Evolutionary conservation across 192 early-diverging fungal genomes (phyloP).

Genomic region (Coemansia guatemalensis): DNA sequence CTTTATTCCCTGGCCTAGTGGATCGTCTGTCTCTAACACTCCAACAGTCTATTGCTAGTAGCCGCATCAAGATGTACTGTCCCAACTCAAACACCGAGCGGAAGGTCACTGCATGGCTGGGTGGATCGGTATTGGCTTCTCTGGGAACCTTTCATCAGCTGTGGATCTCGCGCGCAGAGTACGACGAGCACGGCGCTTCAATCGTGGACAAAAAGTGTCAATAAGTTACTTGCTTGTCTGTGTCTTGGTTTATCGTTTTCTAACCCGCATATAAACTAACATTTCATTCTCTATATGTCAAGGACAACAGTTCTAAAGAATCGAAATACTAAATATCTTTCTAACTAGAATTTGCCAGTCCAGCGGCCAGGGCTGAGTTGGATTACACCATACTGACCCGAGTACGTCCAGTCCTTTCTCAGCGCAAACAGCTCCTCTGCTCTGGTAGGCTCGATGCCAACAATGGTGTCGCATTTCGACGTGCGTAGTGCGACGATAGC

Average conservation of each 20-base stretch:
- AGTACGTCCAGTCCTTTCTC: constrained; percentile 63
- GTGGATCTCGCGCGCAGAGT: constrained; percentile 97
- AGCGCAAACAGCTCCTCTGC: constrained; percentile 26
- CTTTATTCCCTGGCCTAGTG: constrained; percentile 81
- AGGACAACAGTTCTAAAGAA: background rate
- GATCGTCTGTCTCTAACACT: constrained; percentile 65
- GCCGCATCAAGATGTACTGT: constrained; percentile 79
- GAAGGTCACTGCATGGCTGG: constrained; percentile 94
- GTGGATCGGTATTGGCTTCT: constrained; percentile 93
- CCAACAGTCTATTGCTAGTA: constrained; percentile 34
- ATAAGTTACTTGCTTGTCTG: constrained; percentile 21
- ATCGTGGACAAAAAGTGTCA: constrained; percentile 88
- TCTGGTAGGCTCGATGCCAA: constrained; percentile 62
- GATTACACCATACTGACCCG: constrained; percentile 73
- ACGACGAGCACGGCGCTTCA: constrained; percentile 80
- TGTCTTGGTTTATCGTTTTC: background rate
- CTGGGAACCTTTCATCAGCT: constrained; percentile 98
- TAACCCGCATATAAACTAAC: background rate
- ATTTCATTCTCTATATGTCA: no score
- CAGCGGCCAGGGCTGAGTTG: constrained; percentile 54
- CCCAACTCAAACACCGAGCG: constrained; percentile 79
- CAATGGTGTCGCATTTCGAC: constrained; percentile 81
- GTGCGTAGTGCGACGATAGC: constrained; percentile 79
- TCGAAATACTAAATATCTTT: background rate
- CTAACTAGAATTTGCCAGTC: background rate